Evolutionary conservation across 2,329 filamentous ascomycete species (phyloP), one percentile per base, ranked within the genome.

Genomic region (Aspergillus intermedius): DNA sequence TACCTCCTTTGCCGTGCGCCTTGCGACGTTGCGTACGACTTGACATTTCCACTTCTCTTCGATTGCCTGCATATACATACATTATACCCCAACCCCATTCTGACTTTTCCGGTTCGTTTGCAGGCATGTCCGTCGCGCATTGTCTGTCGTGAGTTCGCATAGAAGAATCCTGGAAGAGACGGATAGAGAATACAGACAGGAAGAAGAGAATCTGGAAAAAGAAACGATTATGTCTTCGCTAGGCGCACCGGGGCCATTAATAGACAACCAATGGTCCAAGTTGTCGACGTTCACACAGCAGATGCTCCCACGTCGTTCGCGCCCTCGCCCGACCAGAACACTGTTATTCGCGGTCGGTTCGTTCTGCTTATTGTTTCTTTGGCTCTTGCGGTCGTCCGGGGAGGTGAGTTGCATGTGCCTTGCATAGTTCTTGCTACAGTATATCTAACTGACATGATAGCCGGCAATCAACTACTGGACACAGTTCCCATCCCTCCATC

Each of bases 401-500:
- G 48, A 48, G 41, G 60, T 63, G 25, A 50, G 55, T 54, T 30
- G 37, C 23, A 22, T n/a, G 17, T 13, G 37, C 23, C 41, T 13
- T 21, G 15, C 25, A 48, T 19, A 40, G 44, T 5, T 21, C 41
- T 21, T 23, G 47, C 45, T 48, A n/a, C 48, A 34, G 49, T 53
- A 30, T 54, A 30, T 54, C 42, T 34, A 21, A 43, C 8, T 42
- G 28, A 23, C 34, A 30, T 34, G 39, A 45, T 15, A 37, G 19
- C 25, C 65, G 61, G 49, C 55, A 12, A 53, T 61, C 17, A 56
- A 66, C 46, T 65, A 63, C 51, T 67, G 62, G 60, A 44, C 60
- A n/a, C 57, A 62, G 37, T 67, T 64, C 45, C 66, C 65, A 25
- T 67, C 65, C 9, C 60, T 56, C 44, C 61, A 58, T 49, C 59